Base-by-base conservation (phyloP, 169 alveolate genomes). In the Plasmodium falciparum region DNA sequence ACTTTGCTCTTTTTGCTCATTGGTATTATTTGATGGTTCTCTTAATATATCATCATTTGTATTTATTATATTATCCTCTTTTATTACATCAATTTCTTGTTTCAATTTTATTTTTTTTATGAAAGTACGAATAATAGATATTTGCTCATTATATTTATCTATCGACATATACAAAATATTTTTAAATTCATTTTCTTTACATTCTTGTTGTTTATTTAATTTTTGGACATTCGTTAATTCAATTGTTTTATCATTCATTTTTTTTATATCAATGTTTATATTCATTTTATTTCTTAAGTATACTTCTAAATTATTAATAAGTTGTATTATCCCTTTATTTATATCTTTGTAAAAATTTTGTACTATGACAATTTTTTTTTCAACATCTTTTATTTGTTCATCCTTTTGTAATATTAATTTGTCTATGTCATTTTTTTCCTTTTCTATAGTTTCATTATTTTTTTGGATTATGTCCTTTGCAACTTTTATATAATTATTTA, bases 401-500 rank as follows among this genome's bases (percentile, higher is more conserved):
- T 78, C 67, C 54, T 78, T 78, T 78, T 54, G 49, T n/a, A 39
- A 66, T 65, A 50, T n/a, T 24, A 78, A 12, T n/a, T 63, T 26
- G 5, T 66, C 39, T 45, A 66, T 78, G 22, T 33, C 78, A 33
- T 9, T 43, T 56, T 78, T 78, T 66, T 66, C 89, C 5, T 78
- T 66, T 58, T 63, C 72, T 65, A 78, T 49, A 50, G 67, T 63
- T 6, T 66, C 89, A 52, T 66, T 78, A 66, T 78, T 78, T 65
- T 65, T 69, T 22, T 59, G 49, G 17, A 65, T 78, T 52, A 78
- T 78, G n/a, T 78, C 89, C 29, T 65, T 78, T 6, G 70, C 78
- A 78, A 59, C 54, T 3, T 78, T 26, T 65, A 78, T 49, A 49
- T 78, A 78, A 9, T 78, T 78, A 78, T 52, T 66, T 78, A 78